These are phyloP conservation scores for Calonectria honghensis DNA, from an alignment of 2,329 filamentous ascomycete species.

Conservation along the genomic window DNA sequence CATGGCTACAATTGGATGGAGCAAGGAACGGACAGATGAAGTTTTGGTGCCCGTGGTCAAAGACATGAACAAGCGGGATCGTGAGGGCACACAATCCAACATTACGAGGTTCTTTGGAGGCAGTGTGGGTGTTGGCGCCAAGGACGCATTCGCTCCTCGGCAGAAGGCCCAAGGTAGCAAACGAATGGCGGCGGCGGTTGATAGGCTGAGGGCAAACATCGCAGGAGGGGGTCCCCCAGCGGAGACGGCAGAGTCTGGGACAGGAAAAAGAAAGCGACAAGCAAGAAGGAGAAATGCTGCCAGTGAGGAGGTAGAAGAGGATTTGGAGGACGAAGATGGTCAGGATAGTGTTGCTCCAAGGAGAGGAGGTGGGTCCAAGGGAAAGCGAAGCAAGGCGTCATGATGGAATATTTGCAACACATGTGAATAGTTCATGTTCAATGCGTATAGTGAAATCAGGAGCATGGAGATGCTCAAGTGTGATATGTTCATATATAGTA, in stretches of 20 bases:
- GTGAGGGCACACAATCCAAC: constrained; percentile 95
- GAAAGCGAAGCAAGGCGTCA: constrained; percentile 48
- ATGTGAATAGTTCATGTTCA: background rate
- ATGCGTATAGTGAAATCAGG: background rate
- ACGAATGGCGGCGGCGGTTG: constrained; percentile 85
- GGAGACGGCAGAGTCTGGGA: constrained; percentile 27
- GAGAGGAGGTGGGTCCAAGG: constrained; percentile 38
- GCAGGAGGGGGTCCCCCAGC: constrained; percentile 41
- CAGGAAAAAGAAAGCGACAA: constrained; percentile 53
- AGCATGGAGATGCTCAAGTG: background rate
- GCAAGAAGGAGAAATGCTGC: constrained; percentile 46
- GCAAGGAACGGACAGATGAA: constrained; percentile 92
- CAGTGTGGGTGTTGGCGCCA: constrained; percentile 79
- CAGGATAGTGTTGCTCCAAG: constrained; percentile 35
- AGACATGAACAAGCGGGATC: constrained; percentile 92
- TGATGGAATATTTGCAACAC: constrained; percentile 24
- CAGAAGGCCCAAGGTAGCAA: constrained; percentile 79
- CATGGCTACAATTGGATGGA: constrained; percentile 96
- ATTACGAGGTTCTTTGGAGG: constrained; percentile 96
- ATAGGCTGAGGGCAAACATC: constrained; percentile 72
- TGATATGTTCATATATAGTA: background rate
- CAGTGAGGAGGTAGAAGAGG: constrained; percentile 45
- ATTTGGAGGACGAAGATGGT: constrained; percentile 44
- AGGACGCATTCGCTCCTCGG: constrained; percentile 81
- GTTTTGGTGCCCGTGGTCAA: constrained; percentile 95